Evolutionary conservation across 208 protist genomes (phyloP), one percentile per base, ranked within the genome.

Genomic region (Acanthamoeba royreba): DNA sequence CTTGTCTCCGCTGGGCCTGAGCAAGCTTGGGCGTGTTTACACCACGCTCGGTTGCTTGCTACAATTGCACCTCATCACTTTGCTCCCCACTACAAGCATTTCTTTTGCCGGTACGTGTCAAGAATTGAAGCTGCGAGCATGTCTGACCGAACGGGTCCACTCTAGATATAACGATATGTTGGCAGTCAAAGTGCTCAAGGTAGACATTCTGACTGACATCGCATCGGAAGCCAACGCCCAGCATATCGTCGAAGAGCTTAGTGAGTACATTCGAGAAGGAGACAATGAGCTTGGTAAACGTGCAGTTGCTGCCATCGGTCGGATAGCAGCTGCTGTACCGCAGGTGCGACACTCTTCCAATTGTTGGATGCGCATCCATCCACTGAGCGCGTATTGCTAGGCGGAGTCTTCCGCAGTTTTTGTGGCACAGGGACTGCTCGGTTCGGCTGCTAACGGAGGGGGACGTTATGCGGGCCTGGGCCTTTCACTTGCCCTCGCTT

Each of bases 251-350:
- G 66, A 92, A 15, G 95, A 96, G 92, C 8, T 96, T 22, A 90
- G 72, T 38, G 95, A 96, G 55, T 96, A 96, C 52, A 83, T 96
- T 22, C 92, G 94, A 11, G 95, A 96, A 43, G 47, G 87, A 28
- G 94, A 95, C 63, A n/a, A 35, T 3, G 47, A 93, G 28, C 63
- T 96, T 47, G 92, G 87, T 35, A 33, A 83, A 3, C 45, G 53
- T 17, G 40, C 94, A 4, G 77, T 96, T 8, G 2, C 42, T 45
- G 81, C 83, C 4, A 95, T 96, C 5, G 95, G 94, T n/a, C 42
- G 72, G 33, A n/a, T 95, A 11, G 94, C n/a, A n/a, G n/a, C n/a
- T n/a, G n/a, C n/a, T n/a, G n/a, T n/a, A n/a, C n/a, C n/a, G n/a
- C n/a, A n/a, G n/a, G n/a, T n/a, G n/a, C n/a, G n/a, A n/a, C n/a